A percentile compares a stretch with the other conserved stretches of the same genome.
Evolutionary conservation across 2,329 filamentous ascomycete genomes (phyloP).

Genomic region (Colletotrichum cereale): DNA sequence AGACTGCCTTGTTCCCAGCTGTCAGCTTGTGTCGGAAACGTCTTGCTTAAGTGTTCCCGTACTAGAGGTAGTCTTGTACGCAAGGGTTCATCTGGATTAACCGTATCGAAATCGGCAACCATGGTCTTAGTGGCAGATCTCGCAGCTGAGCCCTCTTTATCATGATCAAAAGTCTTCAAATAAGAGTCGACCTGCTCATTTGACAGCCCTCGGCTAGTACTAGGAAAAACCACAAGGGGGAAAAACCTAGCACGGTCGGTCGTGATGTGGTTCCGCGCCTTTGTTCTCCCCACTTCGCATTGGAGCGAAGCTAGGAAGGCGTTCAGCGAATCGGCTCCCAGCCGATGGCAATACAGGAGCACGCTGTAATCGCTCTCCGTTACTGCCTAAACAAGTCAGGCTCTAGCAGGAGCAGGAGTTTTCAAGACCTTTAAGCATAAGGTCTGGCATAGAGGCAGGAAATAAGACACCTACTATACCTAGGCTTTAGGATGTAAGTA

Average conservation of each 20-base stretch:
- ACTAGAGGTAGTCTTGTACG: too few species aligned
- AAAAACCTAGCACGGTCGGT: not conserved
- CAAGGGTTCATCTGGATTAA: too few species aligned
- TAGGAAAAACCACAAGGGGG: slow-evolving; percentile 5
- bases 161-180: too few species aligned
- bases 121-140: too few species aligned
- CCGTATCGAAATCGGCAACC: too few species aligned
- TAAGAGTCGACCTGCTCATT: too few species aligned
- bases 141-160: too few species aligned
- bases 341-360: slow-evolving; percentile 2
- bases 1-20: too few species aligned
- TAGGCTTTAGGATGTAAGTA: too few species aligned
- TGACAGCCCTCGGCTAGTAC: not conserved
- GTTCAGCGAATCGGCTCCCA: too few species aligned
- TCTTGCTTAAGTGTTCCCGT: too few species aligned
- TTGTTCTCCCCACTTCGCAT: not conserved
- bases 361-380: slow-evolving; percentile 2
- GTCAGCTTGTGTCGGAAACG: too few species aligned
- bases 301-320: not conserved
- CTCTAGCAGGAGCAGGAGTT: not conserved
- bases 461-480: not conserved
- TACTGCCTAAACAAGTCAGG: slow-evolving; percentile 13
- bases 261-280: not conserved
- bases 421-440: slow-evolving; percentile 2
- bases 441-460: slow-evolving; percentile 1